Conservation (phyloP, 352 stramenopile genomes). For the Phytophthora rubi region DNA sequence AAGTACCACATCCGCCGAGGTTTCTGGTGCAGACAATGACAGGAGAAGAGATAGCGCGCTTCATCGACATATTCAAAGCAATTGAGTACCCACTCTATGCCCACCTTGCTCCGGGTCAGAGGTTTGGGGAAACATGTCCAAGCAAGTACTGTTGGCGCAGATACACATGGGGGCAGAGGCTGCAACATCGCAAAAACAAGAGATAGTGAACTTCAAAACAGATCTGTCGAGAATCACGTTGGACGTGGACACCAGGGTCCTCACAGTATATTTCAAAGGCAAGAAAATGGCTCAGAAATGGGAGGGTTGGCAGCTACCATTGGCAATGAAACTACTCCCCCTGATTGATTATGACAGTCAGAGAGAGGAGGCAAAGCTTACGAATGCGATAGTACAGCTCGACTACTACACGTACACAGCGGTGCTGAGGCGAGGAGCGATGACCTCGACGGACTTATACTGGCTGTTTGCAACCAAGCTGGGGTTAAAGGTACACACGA, state of each 20-base stretch:
- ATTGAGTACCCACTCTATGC: slow-evolving; percentile 19
- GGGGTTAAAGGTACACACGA: not conserved
- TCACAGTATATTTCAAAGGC: slow-evolving; percentile 7
- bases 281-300: not conserved
- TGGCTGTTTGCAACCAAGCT: not conserved
- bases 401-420: slow-evolving; percentile 6
- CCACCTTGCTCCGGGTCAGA: slow-evolving; percentile 5
- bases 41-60: too few relatives aligned
- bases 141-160: not conserved
- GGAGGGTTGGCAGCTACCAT: not conserved
- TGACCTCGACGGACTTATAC: slow-evolving; percentile 1
- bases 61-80: slow-evolving; percentile 3
- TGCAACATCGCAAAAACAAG: not conserved
- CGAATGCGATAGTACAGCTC: not conserved
- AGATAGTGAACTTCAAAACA: slow-evolving; percentile 3
- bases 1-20: too few relatives aligned
- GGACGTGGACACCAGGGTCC: not conserved
- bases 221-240: not conserved
- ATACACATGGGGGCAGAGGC: not conserved
- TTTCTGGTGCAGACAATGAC: too few relatives aligned
- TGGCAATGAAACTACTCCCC: not conserved
- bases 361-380: not conserved
- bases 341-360: not conserved
- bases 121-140: not conserved
- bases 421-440: not conserved